These are phyloP conservation scores for Beauveria scarabaeidicola DNA, from an alignment of 2,329 filamentous ascomycete genomes.

Conservation along the genomic window DNA sequence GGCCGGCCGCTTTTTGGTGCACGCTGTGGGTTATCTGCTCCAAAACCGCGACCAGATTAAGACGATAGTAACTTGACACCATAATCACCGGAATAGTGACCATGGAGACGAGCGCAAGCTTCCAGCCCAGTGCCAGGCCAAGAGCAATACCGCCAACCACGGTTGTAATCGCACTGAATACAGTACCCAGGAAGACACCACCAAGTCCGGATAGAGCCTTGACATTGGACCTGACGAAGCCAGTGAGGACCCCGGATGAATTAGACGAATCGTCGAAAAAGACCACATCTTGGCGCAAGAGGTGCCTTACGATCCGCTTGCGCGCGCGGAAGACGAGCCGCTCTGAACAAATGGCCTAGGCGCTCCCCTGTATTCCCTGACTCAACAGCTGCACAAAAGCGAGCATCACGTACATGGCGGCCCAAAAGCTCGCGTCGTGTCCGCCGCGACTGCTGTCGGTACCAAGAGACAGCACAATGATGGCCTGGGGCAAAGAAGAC, in stretches of 20 bases:
- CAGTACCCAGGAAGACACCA: background rate
- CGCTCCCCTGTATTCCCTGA: no score
- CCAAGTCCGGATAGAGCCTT: background rate
- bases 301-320: no score
- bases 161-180: background rate
- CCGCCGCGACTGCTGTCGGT: no score
- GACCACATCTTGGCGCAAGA: no score
- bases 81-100: background rate
- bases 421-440: no score
- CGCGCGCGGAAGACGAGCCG: no score
- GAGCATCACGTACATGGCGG: no score
- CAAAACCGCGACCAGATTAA: background rate
- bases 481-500: no score
- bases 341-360: no score
- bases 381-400: no score
- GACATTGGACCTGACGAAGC: background rate
- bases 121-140: background rate
- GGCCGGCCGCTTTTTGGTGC: background rate
- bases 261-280: background rate
- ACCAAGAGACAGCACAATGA: no score
- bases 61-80: background rate
- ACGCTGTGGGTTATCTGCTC: conserved; percentile 12
- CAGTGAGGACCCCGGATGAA: background rate
- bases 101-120: background rate
- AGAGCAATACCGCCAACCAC: background rate